Evolutionary conservation across 2,329 filamentous ascomycete species (phyloP), one percentile per base, ranked within the genome.

Genomic region (Colletotrichum karsti): DNA sequence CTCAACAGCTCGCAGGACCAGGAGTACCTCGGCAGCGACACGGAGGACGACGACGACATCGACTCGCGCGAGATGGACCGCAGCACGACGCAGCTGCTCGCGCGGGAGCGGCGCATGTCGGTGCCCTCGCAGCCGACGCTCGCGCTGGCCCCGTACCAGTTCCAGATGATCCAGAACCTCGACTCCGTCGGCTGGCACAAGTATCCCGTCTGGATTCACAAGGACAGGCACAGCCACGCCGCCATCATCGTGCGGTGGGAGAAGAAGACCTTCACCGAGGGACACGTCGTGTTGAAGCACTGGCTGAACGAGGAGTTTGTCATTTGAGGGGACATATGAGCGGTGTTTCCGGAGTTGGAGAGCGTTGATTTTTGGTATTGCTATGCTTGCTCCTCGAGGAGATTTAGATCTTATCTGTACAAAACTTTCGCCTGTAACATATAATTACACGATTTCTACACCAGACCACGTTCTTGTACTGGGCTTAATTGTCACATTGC

Each of bases 161-260:
- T 97, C 76, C 85, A 88, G 54, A 97, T 97, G 88, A 92, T 97
- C 69, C 86, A 92, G 30, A 88, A 90, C 9, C 83, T 98, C 54
- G 90, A 98, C 73, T 77, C 78, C n/a, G 76, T 91, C 2, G 84
- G 85, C 5, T 91, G 88, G 87, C 83, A 85, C 53, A 92, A 91
- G 77, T 91, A 88, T 71, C 88, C 86, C 1, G 88, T 95, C 4
- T 91, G 92, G 80, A 95, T 96, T 41, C 91, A 92, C 71, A 92
- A 94, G 6, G 86, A 90, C 61, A 82, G 85, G n/a, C 93, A 97
- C 76, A 93, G 89, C 67, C 95, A 98, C 78, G 95, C 95, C 0
- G 95, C 95, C 3, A 97, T 98, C 53, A 93, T 98, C 70, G 90
- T 97, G 37, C 88, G 95, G 39, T 88, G 84, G 65, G 88, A 92